Conservation (phyloP, 2,329 filamentous ascomycete genomes). For the Penicillium freii region DNA sequence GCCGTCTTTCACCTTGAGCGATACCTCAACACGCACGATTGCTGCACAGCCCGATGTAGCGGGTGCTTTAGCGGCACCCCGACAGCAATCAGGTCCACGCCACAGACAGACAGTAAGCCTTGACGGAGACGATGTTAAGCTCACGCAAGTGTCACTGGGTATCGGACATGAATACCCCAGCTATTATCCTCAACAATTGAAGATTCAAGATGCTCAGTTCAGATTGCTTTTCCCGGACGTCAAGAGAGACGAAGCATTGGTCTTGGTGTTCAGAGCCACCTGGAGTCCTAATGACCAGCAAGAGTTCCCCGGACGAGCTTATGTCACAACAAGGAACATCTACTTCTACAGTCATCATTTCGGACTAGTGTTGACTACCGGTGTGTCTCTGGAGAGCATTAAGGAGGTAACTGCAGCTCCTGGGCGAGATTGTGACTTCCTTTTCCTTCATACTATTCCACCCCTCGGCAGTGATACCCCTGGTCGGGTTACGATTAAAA, state of each 20-base stretch:
- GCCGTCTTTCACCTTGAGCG: conserved; percentile 25
- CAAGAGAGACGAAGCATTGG: conserved; percentile 72
- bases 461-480: conserved; percentile 61
- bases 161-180: conserved; percentile 60
- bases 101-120: conserved; percentile 60
- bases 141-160: conserved; percentile 35
- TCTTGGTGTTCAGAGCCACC: conserved; percentile 88
- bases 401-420: conserved; percentile 86
- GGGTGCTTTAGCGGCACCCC: conserved; percentile 20
- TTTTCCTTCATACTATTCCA: conserved; percentile 77
- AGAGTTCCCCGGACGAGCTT: conserved; percentile 80
- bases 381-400: conserved; percentile 71
- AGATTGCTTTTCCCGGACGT: conserved; percentile 84
- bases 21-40: conserved; percentile 26
- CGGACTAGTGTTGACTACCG: conserved; percentile 81
- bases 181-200: conserved; percentile 77
- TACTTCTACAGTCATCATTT: conserved; percentile 97
- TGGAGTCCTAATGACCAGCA: conserved; percentile 77
- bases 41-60: conserved; percentile 21
- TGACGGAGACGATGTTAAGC: conserved; percentile 44
- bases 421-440: conserved; percentile 87
- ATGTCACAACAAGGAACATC: conserved; percentile 80
- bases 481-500: conserved; percentile 80
- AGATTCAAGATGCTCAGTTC: conserved; percentile 89
- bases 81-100: conserved; percentile 29